Base-by-base conservation (phyloP, 345 rosid genomes). In the Leavenworthia alabamica region DNA sequence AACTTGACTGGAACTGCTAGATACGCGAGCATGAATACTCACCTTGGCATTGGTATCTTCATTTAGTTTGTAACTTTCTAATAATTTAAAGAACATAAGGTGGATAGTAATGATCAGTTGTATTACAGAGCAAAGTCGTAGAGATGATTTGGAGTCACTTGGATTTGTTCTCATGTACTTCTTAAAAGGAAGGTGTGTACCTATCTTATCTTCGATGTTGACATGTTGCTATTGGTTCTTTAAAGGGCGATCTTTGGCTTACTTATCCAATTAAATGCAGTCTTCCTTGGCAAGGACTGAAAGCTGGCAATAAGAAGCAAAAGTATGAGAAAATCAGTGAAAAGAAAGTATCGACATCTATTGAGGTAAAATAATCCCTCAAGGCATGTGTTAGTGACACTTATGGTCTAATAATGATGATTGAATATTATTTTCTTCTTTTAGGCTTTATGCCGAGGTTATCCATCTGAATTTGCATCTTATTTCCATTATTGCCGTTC, bases 21-120 rank as follows among this genome's bases (percentile, higher is more conserved):
- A 81, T 90, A 87, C 66, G 97, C 97, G 32, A 90, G 97, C 88
- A 85, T 85, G 89, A 89, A 89, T 59, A 89, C 95, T 66, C 97
- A 89, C 82, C 88, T 89, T 60, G 97, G 97, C 71, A 84, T 90
- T 64, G 97, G 97, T 90, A 74, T 31, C 3, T 28, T 32, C 23
- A 20, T 22, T 62, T 61, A 46, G 27, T 17, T 63, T 70, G 37
- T 28, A 50, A 37, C 12, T 31, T 33, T 45, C 12, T 26, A 2
- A 37, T 52, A 42, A 13, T 54, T 45, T 35, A 1, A 28, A 24
- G 58, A 69, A 64, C n/a, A 13, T 49, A 48, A 43, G 29, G 28
- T 61, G 17, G 11, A 44, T 36, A 10, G 12, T 35, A 46, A n/a
- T 27, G 35, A 56, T 50, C 50, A 26, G 32, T 62, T 60, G 10